Conservation (phyloP, 2,329 filamentous ascomycete species). For the Colletotrichum sojae region DNA sequence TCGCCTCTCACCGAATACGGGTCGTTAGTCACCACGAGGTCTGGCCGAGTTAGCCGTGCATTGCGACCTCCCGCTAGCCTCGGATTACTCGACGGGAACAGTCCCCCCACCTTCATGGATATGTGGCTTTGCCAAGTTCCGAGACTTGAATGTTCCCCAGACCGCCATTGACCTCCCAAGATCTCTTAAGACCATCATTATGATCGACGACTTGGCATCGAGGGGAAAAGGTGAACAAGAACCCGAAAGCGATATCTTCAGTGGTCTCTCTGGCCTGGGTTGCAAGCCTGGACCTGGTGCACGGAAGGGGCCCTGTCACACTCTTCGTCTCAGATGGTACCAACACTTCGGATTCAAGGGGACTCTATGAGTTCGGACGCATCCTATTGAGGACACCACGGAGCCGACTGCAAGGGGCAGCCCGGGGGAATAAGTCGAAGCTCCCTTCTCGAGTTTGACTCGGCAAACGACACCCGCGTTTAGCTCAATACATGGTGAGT, state of each 20-base stretch:
- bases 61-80: too few species aligned
- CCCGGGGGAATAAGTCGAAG: not conserved
- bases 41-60: too few species aligned
- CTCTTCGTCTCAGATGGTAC: slow-evolving; percentile 19
- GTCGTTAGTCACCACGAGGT: too few species aligned
- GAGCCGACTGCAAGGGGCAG: not conserved
- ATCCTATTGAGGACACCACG: not conserved
- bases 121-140: too few species aligned
- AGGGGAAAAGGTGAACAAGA: not conserved
- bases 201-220: not conserved
- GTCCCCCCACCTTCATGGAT: too few species aligned
- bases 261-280: not conserved
- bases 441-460: not conserved
- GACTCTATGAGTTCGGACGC: slow-evolving; percentile 29
- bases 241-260: slow-evolving; percentile 1
- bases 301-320: slow-evolving; percentile 26
- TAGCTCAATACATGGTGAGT: not conserved
- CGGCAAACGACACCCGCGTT: slow-evolving; percentile 8
- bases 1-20: not conserved
- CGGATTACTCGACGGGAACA: not conserved
- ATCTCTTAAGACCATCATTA: not conserved
- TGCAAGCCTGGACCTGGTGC: slow-evolving; percentile 7
- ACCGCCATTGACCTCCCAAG: not conserved
- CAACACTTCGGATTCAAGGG: slow-evolving; percentile 26
- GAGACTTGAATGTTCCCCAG: not conserved